phyloP scores from a whole-genome alignment of 345 rosid genomes.

The Brassica juncea region DNA sequence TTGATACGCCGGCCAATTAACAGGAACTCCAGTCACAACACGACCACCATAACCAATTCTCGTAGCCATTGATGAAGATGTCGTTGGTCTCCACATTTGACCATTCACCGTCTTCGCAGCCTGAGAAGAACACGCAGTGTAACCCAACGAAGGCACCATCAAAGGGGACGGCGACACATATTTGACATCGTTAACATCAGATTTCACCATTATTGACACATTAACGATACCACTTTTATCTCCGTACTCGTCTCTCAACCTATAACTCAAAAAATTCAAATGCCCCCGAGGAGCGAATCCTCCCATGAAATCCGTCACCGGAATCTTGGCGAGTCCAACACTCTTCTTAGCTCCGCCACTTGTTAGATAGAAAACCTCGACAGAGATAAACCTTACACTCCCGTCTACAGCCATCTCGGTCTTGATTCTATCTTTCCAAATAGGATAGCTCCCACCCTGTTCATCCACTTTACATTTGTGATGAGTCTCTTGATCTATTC shows the following conservation, averaged over 20 bases:
- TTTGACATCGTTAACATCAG: constrained; percentile 1
- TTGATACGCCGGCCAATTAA: constrained; percentile 38
- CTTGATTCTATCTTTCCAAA: constrained; percentile 58
- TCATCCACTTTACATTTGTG: constrained; percentile 31
- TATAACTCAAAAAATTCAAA: constrained; percentile 68
- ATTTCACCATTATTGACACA: constrained; percentile 57
- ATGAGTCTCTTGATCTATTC: constrained; percentile 22
- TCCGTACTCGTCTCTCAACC: constrained; percentile 54
- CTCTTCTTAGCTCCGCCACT: constrained; percentile 30
- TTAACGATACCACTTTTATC: constrained; percentile 59
- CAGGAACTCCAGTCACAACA: constrained; percentile 54
- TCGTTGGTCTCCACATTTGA: constrained; percentile 30
- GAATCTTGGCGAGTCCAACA: constrained; percentile 52
- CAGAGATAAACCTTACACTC: constrained; percentile 36
- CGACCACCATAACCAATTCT: constrained; percentile 23
- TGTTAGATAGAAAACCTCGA: constrained; percentile 49
- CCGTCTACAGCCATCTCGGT: constrained; percentile 46
- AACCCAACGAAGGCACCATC: constrained; percentile 5
- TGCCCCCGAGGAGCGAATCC: constrained; percentile 52
- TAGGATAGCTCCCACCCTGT: constrained; percentile 51
- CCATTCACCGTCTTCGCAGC: constrained; percentile 23
- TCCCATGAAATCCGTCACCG: constrained; percentile 59
- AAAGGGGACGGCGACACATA: background rate
- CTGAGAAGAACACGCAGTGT: constrained; percentile 16
- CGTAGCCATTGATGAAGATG: constrained; percentile 24